Percentiles rank a stretch among this genome's conserved stretches.
Conservation (phyloP, 2,329 filamentous ascomycete genomes). For the Beauveria medogensis region DNA sequence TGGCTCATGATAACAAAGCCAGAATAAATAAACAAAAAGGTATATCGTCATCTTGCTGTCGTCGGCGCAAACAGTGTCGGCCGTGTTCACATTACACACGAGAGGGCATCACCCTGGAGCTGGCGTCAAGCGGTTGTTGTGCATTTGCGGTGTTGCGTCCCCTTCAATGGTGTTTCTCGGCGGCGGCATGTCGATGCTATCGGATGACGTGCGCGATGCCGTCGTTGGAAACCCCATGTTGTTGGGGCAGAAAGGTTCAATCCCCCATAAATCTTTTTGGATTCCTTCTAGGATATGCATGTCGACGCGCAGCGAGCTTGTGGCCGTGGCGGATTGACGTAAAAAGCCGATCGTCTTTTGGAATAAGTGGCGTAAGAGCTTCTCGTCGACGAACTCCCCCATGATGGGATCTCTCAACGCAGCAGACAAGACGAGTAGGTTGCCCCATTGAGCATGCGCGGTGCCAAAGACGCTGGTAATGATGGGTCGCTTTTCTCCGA, state of each 20-base stretch:
- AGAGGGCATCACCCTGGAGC: neutral
- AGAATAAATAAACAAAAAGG: neutral
- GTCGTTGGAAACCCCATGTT: neutral
- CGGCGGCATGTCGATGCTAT: slow-evolving; percentile 8
- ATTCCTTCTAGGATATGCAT: slow-evolving; percentile 61
- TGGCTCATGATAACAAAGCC: neutral
- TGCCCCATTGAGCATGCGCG: slow-evolving; percentile 95
- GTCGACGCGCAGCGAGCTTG: slow-evolving; percentile 67
- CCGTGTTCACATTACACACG: neutral
- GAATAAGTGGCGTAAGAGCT: slow-evolving; percentile 53
- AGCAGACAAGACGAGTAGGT: slow-evolving; percentile 82
- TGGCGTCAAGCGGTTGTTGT: neutral
- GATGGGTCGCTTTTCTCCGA: slow-evolving; percentile 59
- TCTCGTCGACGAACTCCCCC: slow-evolving; percentile 45
- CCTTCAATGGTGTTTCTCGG: neutral
- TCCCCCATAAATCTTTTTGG: slow-evolving; percentile 36
- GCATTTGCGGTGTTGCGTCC: slow-evolving; percentile 3
- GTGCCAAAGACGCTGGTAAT: slow-evolving; percentile 97
- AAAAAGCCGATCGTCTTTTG: slow-evolving; percentile 71
- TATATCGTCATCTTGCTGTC: slow-evolving; percentile 1
- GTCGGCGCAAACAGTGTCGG: neutral
- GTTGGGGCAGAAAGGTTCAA: neutral
- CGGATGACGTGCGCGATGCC: slow-evolving; percentile 12
- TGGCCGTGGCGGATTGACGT: slow-evolving; percentile 58
- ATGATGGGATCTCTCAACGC: slow-evolving; percentile 63